Conservation (phyloP, 371 early-diverging fungal species). For the Mucor irregularis region DNA sequence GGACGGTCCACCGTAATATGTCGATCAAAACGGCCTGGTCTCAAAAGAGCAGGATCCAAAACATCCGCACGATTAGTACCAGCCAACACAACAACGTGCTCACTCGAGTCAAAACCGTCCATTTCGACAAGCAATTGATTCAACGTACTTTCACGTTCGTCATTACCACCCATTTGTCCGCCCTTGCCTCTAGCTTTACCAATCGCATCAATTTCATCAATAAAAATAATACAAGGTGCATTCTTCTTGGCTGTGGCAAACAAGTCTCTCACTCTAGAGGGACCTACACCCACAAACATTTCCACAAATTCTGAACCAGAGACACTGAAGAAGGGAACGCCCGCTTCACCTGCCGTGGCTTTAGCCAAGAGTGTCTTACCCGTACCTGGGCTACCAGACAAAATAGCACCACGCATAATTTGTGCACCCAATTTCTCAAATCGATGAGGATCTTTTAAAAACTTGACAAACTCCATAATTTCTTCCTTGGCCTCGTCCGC, state of each 20-base stretch:
- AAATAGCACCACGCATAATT: constrained; percentile 99
- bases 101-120: constrained; percentile 95
- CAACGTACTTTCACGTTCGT: constrained; percentile 97
- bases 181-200: constrained; percentile 97
- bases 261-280: constrained; percentile 96
- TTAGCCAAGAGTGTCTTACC: constrained; percentile 99
- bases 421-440: constrained; percentile 98
- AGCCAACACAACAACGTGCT: constrained; percentile 94
- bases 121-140: constrained; percentile 99
- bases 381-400: constrained; percentile 97
- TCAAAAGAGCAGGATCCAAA: constrained; percentile 88
- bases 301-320: constrained; percentile 99
- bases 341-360: constrained; percentile 99
- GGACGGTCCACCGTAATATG: constrained; percentile 97
- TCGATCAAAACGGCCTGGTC: constrained; percentile 99
- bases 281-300: constrained; percentile 99
- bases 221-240: constrained; percentile 98
- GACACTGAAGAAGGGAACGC: constrained; percentile 96
- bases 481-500: constrained; percentile 99
- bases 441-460: constrained; percentile 96
- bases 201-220: constrained; percentile 99
- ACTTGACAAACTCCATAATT: constrained; percentile 99
- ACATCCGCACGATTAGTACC: constrained; percentile 96
- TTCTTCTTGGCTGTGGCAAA: constrained; percentile 97
- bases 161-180: constrained; percentile 83